These are phyloP conservation scores for Fusarium sp. DNA, from an alignment of 2,329 filamentous ascomycete genomes.

Conservation along the genomic window DNA sequence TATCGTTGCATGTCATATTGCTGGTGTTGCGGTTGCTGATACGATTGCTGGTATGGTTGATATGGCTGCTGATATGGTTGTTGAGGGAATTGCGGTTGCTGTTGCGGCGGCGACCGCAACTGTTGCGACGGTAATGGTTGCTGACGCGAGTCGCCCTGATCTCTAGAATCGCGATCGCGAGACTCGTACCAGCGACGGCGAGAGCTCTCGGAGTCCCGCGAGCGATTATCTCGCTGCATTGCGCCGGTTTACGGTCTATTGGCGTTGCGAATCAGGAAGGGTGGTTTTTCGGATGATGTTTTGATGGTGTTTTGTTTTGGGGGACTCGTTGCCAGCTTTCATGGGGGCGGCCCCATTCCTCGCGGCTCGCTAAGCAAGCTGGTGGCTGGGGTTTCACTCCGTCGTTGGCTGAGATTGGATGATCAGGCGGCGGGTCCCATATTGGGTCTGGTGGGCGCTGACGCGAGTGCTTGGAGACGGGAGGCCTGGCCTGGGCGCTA, in stretches of 20 bases:
- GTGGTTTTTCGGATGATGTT: slow-evolving; percentile 29
- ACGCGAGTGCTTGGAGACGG: slow-evolving; percentile 6
- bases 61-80: slow-evolving; percentile 25
- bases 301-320: slow-evolving; percentile 48
- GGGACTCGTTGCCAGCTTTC: slow-evolving; percentile 40
- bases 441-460: slow-evolving; percentile 40
- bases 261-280: slow-evolving; percentile 37
- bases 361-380: slow-evolving; percentile 44
- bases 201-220: slow-evolving; percentile 66
- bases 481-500: slow-evolving; percentile 17
- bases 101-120: slow-evolving; percentile 20
- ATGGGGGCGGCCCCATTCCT: slow-evolving; percentile 41
- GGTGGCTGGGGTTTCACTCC: slow-evolving; percentile 45
- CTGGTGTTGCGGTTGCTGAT: slow-evolving; percentile 30
- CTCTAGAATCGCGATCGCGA: slow-evolving; percentile 49
- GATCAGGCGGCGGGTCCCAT: slow-evolving; percentile 32
- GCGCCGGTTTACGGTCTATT: slow-evolving; percentile 46
- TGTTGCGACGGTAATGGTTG: slow-evolving; percentile 25
- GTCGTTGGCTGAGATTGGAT: slow-evolving; percentile 39
- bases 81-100: slow-evolving; percentile 33
- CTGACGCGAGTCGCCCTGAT: slow-evolving; percentile 43
- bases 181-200: slow-evolving; percentile 59
- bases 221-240: slow-evolving; percentile 67
- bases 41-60: slow-evolving; percentile 16
- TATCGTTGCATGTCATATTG: slow-evolving; percentile 34